Evolutionary conservation across 129 eudicot species (phyloP).

Genomic region (Pulicaria dysenterica): DNA sequence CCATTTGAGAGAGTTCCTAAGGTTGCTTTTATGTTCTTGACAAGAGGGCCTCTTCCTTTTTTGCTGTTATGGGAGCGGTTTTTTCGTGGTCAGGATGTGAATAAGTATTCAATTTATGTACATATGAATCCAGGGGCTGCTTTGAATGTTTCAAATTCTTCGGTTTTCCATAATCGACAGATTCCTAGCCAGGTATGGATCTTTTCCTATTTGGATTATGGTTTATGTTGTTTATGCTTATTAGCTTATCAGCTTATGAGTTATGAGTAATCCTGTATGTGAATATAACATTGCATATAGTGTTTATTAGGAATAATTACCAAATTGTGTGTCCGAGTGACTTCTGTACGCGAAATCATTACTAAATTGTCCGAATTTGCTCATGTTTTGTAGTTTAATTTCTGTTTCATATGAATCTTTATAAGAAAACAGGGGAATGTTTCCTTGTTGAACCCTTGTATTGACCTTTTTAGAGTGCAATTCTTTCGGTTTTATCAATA

Average conservation of each 20-base stretch:
- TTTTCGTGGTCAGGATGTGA: conserved; percentile 59
- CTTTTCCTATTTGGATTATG: conserved; percentile 12
- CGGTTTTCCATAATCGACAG: conserved; percentile 67
- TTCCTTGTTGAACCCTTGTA: background rate
- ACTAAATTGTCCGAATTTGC: background rate
- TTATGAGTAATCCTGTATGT: background rate
- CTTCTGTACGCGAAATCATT: background rate
- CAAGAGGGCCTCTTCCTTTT: conserved; percentile 86
- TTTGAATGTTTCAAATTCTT: conserved; percentile 49
- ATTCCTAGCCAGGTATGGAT: conserved; percentile 85
- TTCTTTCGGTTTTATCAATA: background rate
- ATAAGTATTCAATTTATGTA: conserved; percentile 71
- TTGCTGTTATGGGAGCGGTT: conserved; percentile 90
- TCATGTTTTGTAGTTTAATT: background rate
- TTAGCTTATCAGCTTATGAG: conserved; percentile 18
- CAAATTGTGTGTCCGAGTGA: background rate
- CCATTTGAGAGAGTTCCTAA: conserved; percentile 80
- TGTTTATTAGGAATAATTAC: background rate
- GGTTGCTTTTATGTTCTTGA: conserved; percentile 92
- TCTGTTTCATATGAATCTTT: background rate
- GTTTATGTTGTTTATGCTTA: conserved; percentile 15
- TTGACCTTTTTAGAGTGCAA: conserved; percentile 3
- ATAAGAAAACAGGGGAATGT: background rate
- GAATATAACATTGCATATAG: background rate
- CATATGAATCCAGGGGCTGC: conserved; percentile 66